Evolutionary conservation across 305 asterid genomes (phyloP).

Genomic region (Fraxinus nigra): DNA sequence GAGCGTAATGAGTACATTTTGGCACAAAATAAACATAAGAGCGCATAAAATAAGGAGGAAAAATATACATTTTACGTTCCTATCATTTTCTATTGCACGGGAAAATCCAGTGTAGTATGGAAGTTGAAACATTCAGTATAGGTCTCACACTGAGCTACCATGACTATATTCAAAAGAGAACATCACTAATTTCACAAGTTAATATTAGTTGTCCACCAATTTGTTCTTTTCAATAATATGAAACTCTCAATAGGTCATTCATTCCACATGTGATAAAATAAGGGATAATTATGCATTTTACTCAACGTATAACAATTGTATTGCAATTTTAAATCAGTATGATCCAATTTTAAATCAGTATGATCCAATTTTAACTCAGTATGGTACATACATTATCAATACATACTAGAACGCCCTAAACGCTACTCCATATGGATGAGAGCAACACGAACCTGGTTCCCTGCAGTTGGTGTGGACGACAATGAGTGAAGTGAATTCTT

Average conservation of each 20-base stretch:
- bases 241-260: not conserved
- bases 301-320: not conserved
- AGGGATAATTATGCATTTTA: not conserved
- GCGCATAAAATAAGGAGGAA: too few species aligned
- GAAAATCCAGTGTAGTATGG: not conserved
- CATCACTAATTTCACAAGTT: not conserved
- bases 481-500: conserved; percentile 79
- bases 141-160: not conserved
- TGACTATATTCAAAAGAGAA: not conserved
- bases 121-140: not conserved
- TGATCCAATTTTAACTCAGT: too few species aligned
- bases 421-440: not conserved
- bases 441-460: conserved; percentile 59
- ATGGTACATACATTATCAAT: not conserved
- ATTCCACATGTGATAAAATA: not conserved
- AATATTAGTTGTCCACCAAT: not conserved
- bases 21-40: too few species aligned
- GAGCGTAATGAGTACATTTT: too few species aligned
- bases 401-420: not conserved
- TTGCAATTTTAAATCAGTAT: not conserved
- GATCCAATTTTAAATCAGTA: not conserved
- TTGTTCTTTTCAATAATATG: not conserved
- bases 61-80: too few species aligned
- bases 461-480: conserved; percentile 92
- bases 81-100: not conserved